Base-by-base conservation (phyloP, 768 basidiomycete species). In the Boletellus ananas region DNA sequence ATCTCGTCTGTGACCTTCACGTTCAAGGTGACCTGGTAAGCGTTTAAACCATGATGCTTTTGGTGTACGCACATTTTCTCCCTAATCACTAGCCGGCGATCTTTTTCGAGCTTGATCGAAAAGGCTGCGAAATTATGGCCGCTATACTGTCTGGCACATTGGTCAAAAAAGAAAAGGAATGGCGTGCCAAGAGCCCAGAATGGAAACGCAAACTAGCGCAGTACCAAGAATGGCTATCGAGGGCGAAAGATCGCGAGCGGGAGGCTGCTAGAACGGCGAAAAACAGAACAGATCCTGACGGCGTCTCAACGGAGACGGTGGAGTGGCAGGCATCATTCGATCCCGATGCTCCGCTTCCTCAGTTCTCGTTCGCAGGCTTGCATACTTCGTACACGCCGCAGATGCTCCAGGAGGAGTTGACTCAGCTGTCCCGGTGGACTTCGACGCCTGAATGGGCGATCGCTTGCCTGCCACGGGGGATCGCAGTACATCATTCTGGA, bases 401-500 rank as follows among this genome's bases (percentile, higher is more conserved):
- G 10, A 77, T 81, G 37, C 70, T 87, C 16, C 67, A 77, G 1
- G 70, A 74, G 16, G 79, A 83, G 35, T 69, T 84, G 18, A 18
- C 41, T 9, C 51, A 67, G 1, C 65, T 85, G 41, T 52, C 44
- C 4, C 52, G 54, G 14, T 65, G 64, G 42, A 73, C 68, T 45
- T 63, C 60, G 8, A 55, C 68, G 1, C 73, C 71, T 2, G 21
- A 41, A n/a, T 81, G 79, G 77, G 72, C 74, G 5, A 45, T 81
- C 21, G 51, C 47, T 11, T 80, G 79, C 6, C 65, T 88, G 42
- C 62, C 64, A 43, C 71, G 86, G 29, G 85, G 85, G 27, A 77
- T 88, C 25, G 85, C 78, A 0, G 76, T 88, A 11, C 85, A 88
- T 56, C 86, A 87, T 62, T 58, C 80, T 9, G 85, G 85, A 18